Evolutionary conservation across 1,284 basidiomycete genomes (phyloP).

Genomic region (Ganoderma resinaceum): DNA sequence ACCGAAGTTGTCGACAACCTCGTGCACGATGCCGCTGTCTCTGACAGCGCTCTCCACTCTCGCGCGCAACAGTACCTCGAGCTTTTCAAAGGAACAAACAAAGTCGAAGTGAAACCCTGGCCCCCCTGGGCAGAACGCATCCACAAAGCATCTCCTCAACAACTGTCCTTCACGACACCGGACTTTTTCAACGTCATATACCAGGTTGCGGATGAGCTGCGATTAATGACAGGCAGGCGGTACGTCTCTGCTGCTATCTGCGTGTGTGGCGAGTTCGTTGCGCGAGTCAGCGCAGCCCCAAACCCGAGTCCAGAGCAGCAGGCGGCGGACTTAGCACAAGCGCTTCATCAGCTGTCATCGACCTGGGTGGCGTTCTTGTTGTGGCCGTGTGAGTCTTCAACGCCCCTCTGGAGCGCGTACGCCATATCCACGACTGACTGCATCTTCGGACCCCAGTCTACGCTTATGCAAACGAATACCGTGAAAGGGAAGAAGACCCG

Average conservation of each 20-base stretch:
- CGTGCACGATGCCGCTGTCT: background rate
- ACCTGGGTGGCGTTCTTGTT: background rate
- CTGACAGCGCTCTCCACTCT: background rate
- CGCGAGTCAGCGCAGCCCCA: too few relatives aligned
- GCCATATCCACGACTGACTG: background rate
- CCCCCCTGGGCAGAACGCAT: background rate
- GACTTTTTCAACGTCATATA: background rate
- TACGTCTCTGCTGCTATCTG: constrained; percentile 1
- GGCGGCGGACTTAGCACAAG: background rate
- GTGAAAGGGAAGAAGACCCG: background rate
- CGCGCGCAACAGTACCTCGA: background rate
- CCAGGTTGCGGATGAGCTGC: background rate
- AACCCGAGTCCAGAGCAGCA: too few relatives aligned
- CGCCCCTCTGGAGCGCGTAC: background rate
- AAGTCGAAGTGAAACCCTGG: background rate
- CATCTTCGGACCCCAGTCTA: background rate
- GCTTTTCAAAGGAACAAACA: background rate
- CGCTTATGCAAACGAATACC: background rate
- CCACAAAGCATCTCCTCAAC: background rate
- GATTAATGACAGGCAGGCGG: background rate
- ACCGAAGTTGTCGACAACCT: background rate
- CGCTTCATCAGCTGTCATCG: background rate
- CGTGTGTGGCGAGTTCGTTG: background rate
- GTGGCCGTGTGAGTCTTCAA: background rate
- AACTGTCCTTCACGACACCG: background rate